phyloP scores from a whole-genome alignment of 345 rosid species.

The Nephelium lappaceum region DNA sequence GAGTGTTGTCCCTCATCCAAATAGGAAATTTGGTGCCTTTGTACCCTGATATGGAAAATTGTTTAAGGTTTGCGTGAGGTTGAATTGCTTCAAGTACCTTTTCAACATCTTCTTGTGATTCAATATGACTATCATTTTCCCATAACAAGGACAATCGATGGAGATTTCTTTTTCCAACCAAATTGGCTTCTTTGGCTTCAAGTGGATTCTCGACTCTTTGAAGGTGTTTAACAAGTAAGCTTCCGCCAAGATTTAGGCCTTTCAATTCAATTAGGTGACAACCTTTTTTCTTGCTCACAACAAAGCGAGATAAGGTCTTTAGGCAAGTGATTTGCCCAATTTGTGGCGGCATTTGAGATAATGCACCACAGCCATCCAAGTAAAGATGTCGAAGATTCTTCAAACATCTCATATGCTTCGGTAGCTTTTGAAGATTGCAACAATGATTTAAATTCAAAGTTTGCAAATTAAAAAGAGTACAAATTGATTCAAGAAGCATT shows the following conservation, averaged over 20 bases:
- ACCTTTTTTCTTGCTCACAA: background rate
- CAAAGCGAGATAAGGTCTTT: background rate
- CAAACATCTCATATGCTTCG: background rate
- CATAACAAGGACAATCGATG: too few relatives aligned
- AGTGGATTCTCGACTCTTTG: background rate
- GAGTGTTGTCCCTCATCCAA: too few relatives aligned
- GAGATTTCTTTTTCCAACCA: background rate
- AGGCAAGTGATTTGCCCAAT: background rate
- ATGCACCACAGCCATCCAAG: background rate
- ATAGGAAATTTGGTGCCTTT: background rate
- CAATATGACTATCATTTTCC: background rate
- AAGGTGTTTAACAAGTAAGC: background rate
- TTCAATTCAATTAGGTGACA: background rate
- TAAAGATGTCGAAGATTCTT: background rate
- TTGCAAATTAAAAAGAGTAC: background rate
- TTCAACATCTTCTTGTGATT: too few relatives aligned
- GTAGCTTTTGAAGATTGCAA: background rate
- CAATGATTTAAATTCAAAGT: background rate
- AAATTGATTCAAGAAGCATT: background rate
- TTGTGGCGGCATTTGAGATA: background rate
- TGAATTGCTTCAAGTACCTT: too few relatives aligned
- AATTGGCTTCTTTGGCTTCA: background rate
- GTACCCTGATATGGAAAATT: too few relatives aligned
- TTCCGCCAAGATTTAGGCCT: background rate
- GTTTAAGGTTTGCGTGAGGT: too few relatives aligned